Conservation (phyloP, 108 stramenopile genomes). For the Schizochytrium sp. region DNA sequence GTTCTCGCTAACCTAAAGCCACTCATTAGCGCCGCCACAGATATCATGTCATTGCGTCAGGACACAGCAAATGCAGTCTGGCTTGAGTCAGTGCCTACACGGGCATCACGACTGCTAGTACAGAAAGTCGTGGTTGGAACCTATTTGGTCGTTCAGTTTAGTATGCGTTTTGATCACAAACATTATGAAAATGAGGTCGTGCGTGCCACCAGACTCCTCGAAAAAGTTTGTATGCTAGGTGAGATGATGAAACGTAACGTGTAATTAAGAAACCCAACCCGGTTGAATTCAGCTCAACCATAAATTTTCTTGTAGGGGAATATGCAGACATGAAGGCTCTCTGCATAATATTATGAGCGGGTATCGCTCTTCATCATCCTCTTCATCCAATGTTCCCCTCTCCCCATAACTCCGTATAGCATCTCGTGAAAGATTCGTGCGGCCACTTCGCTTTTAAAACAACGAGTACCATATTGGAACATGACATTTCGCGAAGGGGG, state of each 20-base stretch:
- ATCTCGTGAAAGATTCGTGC: no score
- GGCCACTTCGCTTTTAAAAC: no score
- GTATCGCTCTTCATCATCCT: no score
- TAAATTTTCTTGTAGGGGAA: no score
- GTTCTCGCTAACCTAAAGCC: constrained; percentile 72
- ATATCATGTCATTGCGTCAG: constrained; percentile 60
- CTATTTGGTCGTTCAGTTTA: constrained; percentile 52
- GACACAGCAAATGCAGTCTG: constrained; percentile 42
- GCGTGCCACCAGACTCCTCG: constrained; percentile 36
- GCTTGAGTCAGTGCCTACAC: constrained; percentile 53
- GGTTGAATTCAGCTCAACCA: no score
- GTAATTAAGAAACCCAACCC: not conserved
- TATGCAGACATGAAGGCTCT: no score
- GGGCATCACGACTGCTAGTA: constrained; percentile 52
- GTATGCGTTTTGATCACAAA: constrained; percentile 56
- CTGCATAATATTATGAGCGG: no score
- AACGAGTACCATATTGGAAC: no score
- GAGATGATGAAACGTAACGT: constrained; percentile 61
- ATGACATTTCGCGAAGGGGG: no score
- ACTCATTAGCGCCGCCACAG: constrained; percentile 66
- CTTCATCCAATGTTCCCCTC: no score
- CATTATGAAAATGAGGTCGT: constrained; percentile 20
- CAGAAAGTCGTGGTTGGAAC: constrained; percentile 46
- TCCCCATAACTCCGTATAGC: no score
- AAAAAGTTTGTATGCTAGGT: constrained; percentile 40